Evolutionary conservation across 257 asterid genomes (phyloP).

Genomic region (Nicotiana otophora): DNA sequence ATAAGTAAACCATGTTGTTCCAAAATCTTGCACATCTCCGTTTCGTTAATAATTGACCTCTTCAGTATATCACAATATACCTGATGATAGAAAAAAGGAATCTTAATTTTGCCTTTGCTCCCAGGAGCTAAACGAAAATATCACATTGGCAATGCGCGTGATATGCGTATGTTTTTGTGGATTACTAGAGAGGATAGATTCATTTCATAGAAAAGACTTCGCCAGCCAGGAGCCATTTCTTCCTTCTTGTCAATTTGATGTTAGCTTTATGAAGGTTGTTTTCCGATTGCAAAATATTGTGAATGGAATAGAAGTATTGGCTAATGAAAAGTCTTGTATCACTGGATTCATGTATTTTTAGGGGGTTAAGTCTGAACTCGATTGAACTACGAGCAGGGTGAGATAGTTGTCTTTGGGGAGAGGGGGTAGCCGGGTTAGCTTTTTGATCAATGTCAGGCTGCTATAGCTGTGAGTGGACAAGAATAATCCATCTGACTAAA

Average conservation of each 20-base stretch:
- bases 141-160: not conserved
- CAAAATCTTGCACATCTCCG: conserved; percentile 44
- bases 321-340: not conserved
- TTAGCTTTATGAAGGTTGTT: not conserved
- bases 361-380: not conserved
- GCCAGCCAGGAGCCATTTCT: not conserved
- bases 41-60: conserved; percentile 41
- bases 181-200: not conserved
- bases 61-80: conserved; percentile 58
- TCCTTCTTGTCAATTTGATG: not conserved
- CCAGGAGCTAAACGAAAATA: not conserved
- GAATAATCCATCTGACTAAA: not conserved
- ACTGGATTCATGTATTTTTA: not conserved
- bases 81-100: conserved; percentile 27
- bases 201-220: not conserved
- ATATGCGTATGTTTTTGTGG: not conserved
- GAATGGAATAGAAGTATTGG: not conserved
- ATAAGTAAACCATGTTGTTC: conserved; percentile 59
- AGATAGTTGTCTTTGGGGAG: not conserved
- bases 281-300: not conserved
- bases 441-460: not conserved
- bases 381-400: not conserved
- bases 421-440: not conserved
- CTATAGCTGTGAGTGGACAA: not conserved
- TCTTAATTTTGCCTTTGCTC: not conserved